Evolutionary conservation across 257 asterid species (phyloP).

Genomic region (Scutellaria baicalensis): DNA sequence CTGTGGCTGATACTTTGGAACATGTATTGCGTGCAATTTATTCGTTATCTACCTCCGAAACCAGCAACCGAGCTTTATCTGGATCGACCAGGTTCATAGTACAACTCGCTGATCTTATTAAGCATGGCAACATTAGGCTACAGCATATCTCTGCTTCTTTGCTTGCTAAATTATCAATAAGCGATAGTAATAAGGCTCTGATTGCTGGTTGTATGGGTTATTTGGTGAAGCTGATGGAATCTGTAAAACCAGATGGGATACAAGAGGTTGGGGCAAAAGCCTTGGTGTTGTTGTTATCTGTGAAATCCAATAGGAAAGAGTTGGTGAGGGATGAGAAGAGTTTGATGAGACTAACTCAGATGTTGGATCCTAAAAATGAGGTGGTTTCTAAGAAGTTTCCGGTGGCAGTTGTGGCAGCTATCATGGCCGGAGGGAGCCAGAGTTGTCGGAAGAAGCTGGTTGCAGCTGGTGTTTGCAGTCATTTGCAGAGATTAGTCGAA

Average conservation of each 20-base stretch:
- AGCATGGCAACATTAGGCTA: constrained; percentile 60
- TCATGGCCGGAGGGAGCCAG: constrained; percentile 85
- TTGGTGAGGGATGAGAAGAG: constrained; percentile 84
- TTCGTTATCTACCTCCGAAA: constrained; percentile 53
- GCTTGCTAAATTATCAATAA: constrained; percentile 56
- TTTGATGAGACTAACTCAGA: constrained; percentile 60
- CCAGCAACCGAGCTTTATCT: constrained; percentile 44
- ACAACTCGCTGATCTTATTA: constrained; percentile 61
- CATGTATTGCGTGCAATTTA: constrained; percentile 72
- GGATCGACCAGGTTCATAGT: constrained; percentile 47
- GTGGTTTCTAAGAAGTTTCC: constrained; percentile 71
- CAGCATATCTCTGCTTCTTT: constrained; percentile 77
- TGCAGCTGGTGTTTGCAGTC: constrained; percentile 60
- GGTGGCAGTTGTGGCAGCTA: constrained; percentile 72
- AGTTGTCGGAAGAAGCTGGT: constrained; percentile 77
- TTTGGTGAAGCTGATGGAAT: constrained; percentile 83
- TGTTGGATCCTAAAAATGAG: constrained; percentile 71
- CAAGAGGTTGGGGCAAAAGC: constrained; percentile 87
- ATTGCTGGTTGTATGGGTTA: constrained; percentile 72
- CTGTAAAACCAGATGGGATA: constrained; percentile 78
- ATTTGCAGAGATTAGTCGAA: constrained; percentile 70
- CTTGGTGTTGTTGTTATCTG: constrained; percentile 49
- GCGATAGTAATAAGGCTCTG: constrained; percentile 56
- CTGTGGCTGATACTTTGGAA: constrained; percentile 56
- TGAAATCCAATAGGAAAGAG: constrained; percentile 70